Percentiles rank a stretch among this genome's conserved stretches.
phyloP scores from a whole-genome alignment of 768 basidiomycete species.

The Termitomyces sp. region DNA sequence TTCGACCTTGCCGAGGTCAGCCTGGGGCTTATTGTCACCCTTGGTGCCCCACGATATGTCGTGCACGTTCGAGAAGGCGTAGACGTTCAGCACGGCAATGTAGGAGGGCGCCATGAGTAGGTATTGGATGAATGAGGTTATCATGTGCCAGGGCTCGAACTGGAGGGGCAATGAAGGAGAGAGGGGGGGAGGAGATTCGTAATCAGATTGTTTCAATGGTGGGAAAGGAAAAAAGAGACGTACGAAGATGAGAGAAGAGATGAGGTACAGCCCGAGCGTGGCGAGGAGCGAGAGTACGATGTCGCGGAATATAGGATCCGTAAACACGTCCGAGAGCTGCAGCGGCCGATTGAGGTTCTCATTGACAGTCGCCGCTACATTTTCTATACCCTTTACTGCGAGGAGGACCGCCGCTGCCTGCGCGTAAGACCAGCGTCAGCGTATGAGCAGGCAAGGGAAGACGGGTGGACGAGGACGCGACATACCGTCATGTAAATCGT shows the following conservation, averaged over 20 bases:
- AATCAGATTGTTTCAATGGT: no score
- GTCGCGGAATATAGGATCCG: constrained; percentile 77
- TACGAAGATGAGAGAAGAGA: constrained; percentile 81
- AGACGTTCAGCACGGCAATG: constrained; percentile 90
- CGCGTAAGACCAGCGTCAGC: not conserved
- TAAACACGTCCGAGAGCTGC: constrained; percentile 55
- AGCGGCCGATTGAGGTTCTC: constrained; percentile 35
- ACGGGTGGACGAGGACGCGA: not conserved
- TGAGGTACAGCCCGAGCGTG: constrained; percentile 84
- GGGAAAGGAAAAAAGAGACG: constrained; percentile 25
- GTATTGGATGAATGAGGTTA: constrained; percentile 94
- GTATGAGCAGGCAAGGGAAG: no score
- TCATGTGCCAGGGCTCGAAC: constrained; percentile 98
- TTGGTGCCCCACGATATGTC: constrained; percentile 97
- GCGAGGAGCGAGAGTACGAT: constrained; percentile 83
- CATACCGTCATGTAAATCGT: constrained; percentile 94
- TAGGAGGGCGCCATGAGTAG: constrained; percentile 90
- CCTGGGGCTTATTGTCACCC: constrained; percentile 81
- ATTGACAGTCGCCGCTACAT: constrained; percentile 34
- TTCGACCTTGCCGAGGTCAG: constrained; percentile 64
- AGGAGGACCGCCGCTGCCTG: constrained; percentile 77
- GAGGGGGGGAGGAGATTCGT: no score
- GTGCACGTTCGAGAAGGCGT: constrained; percentile 84
- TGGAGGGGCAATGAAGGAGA: no score
- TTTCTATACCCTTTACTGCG: constrained; percentile 73